Evolutionary conservation across 192 early-diverging fungal genomes (phyloP).

Genomic region (Spizellomyces punctatus): DNA sequence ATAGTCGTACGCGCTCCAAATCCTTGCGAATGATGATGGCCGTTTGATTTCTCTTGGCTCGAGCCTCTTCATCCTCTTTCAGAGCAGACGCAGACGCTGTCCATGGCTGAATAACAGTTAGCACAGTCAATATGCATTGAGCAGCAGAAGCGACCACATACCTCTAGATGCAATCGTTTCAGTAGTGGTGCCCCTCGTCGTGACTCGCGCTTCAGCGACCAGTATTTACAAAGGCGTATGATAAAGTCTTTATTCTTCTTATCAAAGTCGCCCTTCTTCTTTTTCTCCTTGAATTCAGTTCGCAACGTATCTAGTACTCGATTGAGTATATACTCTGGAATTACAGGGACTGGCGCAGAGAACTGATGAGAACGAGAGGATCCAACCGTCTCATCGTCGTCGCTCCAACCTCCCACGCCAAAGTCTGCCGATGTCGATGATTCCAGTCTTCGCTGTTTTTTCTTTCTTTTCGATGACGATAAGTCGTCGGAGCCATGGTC

Average conservation of each 20-base stretch:
- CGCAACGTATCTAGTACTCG: slow-evolving; percentile 42
- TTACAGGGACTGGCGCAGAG: slow-evolving; percentile 60
- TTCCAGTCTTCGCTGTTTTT: not conserved
- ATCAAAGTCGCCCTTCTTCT: slow-evolving; percentile 34
- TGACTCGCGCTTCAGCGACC: slow-evolving; percentile 91
- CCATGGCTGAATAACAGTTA: slow-evolving; percentile 68
- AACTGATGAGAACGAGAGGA: slow-evolving; percentile 64
- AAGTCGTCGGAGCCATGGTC: not conserved
- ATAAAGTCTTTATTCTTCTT: slow-evolving; percentile 59
- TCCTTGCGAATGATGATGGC: slow-evolving; percentile 65
- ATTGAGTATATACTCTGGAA: slow-evolving; percentile 63
- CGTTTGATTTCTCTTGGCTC: slow-evolving; percentile 60
- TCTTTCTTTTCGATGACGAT: not conserved
- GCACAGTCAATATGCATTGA: not conserved
- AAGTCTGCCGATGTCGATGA: not conserved
- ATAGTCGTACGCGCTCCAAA: slow-evolving; percentile 84
- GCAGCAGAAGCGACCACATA: slow-evolving; percentile 22
- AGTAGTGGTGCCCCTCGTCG: slow-evolving; percentile 91
- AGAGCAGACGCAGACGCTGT: slow-evolving; percentile 54
- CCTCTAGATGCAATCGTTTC: slow-evolving; percentile 94
- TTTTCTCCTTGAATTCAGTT: slow-evolving; percentile 19
- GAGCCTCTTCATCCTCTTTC: slow-evolving; percentile 77
- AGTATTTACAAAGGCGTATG: slow-evolving; percentile 82
- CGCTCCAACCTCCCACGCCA: not conserved
- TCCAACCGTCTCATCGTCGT: not conserved